Percentiles rank a stretch among this genome's conserved stretches.
These are phyloP conservation scores for Rhodamnia argentea DNA, from an alignment of 345 rosid species.

Conservation along the genomic window DNA sequence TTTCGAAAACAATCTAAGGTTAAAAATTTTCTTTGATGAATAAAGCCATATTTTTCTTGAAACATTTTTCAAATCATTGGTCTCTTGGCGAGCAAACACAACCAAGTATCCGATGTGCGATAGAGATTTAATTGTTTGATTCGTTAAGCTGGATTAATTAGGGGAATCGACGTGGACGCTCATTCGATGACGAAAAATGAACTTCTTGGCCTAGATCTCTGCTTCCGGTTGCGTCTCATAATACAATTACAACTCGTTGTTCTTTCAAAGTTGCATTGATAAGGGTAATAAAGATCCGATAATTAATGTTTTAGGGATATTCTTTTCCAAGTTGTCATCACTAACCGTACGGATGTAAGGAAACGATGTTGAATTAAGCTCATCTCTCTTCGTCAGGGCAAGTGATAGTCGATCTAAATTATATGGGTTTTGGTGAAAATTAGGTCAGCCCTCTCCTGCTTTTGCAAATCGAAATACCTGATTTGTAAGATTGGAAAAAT, in stretches of 20 bases:
- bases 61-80: too few relatives aligned
- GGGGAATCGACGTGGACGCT: background rate
- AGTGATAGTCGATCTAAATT: background rate
- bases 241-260: background rate
- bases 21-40: too few relatives aligned
- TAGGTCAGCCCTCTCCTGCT: background rate
- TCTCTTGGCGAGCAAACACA: too few relatives aligned
- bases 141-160: too few relatives aligned
- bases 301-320: background rate
- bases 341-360: background rate
- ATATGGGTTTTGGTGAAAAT: background rate
- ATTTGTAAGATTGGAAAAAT: background rate
- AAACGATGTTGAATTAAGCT: background rate
- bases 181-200: background rate
- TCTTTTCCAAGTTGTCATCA: background rate
- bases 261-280: background rate
- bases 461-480: background rate
- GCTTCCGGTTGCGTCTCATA: background rate
- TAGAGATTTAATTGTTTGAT: too few relatives aligned
- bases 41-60: too few relatives aligned
- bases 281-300: background rate
- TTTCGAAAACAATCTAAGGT: too few relatives aligned
- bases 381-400: background rate
- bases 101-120: too few relatives aligned
- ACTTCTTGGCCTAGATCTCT: background rate